phyloP scores from a whole-genome alignment of 1,284 basidiomycete species.

The Cryptococcus jaspeensis region DNA sequence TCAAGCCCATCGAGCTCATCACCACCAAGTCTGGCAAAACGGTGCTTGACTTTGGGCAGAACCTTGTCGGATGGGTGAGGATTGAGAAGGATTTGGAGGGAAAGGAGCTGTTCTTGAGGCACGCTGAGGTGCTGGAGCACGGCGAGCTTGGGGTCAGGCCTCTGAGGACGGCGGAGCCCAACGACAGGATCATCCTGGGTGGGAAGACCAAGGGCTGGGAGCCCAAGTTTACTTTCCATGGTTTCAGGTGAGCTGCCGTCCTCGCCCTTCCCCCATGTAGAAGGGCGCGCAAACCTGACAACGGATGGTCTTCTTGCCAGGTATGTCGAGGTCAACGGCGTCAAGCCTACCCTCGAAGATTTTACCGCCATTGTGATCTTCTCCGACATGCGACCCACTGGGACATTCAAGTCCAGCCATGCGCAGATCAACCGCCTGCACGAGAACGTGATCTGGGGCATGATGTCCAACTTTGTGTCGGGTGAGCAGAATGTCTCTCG shows the following conservation, averaged over 20 bases:
- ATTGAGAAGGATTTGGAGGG: slow-evolving; percentile 15
- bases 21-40: slow-evolving; percentile 33
- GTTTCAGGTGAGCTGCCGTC: slow-evolving; percentile 24
- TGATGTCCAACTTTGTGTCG: slow-evolving; percentile 39
- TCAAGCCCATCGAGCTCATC: slow-evolving; percentile 28
- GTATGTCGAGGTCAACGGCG: slow-evolving; percentile 20
- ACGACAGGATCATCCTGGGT: slow-evolving; percentile 23
- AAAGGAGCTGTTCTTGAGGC: slow-evolving; percentile 17
- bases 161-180: slow-evolving; percentile 23
- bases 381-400: slow-evolving; percentile 34
- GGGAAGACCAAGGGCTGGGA: slow-evolving; percentile 25
- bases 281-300: background rate
- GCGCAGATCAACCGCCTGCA: slow-evolving; percentile 33
- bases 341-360: slow-evolving; percentile 15
- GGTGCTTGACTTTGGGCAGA: slow-evolving; percentile 43
- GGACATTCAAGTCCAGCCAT: slow-evolving; percentile 36
- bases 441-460: slow-evolving; percentile 34
- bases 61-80: slow-evolving; percentile 37
- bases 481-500: background rate
- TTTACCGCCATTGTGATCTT: slow-evolving; percentile 32
- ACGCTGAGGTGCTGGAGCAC: slow-evolving; percentile 40
- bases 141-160: slow-evolving; percentile 36
- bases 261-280: background rate
- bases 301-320: background rate
- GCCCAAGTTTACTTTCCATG: slow-evolving; percentile 42